A percentile compares a stretch with the other conserved stretches of the same genome.
Conservation (phyloP, 768 basidiomycete species). For the Porpolomopsis calyptriformis region DNA sequence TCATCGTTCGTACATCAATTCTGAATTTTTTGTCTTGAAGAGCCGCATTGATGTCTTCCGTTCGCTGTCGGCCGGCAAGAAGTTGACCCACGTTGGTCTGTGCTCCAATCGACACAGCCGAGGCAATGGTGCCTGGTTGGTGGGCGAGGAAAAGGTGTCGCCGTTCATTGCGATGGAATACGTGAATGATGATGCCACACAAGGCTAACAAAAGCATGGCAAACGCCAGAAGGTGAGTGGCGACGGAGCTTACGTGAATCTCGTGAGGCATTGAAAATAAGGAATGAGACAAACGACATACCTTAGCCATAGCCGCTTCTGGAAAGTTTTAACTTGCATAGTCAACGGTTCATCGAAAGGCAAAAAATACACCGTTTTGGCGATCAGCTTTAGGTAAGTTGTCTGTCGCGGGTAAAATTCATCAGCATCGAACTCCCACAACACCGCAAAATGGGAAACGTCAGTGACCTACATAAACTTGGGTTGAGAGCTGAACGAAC, state of each 20-base stretch:
- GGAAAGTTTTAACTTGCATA: conserved; percentile 33
- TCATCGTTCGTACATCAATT: conserved; percentile 37
- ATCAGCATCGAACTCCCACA: background rate
- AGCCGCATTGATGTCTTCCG: conserved; percentile 30
- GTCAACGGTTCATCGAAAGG: conserved; percentile 24
- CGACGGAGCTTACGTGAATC: conserved; percentile 23
- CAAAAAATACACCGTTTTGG: conserved; percentile 42
- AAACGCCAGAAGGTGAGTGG: conserved; percentile 32
- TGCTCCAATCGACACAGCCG: conserved; percentile 44
- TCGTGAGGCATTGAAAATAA: background rate
- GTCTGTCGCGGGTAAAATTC: conserved; percentile 19
- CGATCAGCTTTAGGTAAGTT: conserved; percentile 40
- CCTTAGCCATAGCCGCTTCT: conserved; percentile 41
- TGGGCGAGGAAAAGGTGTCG: conserved; percentile 34
- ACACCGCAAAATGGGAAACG: background rate
- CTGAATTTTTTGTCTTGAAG: conserved; percentile 38
- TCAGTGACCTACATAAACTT: conserved; percentile 38
- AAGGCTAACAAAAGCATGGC: conserved; percentile 36
- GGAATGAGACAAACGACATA: conserved; percentile 11
- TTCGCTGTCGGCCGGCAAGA: conserved; percentile 30
- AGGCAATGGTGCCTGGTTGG: conserved; percentile 45
- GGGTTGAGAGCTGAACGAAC: conserved; percentile 28
- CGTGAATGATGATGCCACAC: conserved; percentile 32
- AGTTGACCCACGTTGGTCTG: conserved; percentile 38
- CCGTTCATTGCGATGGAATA: conserved; percentile 37